A percentile compares a stretch with the other conserved stretches of the same genome.
phyloP scores from a whole-genome alignment of 192 early-diverging fungal genomes.

The Podila epicladia region DNA sequence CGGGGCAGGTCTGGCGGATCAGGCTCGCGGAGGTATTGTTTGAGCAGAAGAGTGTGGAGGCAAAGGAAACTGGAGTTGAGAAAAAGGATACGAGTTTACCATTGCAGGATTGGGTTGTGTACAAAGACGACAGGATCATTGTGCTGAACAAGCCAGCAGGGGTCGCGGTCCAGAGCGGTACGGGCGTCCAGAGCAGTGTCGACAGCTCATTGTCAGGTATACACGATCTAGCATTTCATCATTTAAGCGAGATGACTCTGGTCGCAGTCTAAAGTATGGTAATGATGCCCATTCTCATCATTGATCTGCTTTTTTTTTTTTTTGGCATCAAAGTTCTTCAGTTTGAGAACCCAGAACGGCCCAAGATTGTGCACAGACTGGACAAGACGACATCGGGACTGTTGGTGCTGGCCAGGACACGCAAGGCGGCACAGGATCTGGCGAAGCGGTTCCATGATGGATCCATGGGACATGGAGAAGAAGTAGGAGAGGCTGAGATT shows the following conservation, averaged over 20 bases:
- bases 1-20: slow-evolving; percentile 30
- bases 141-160: slow-evolving; percentile 28
- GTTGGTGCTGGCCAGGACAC: slow-evolving; percentile 31
- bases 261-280: too few relatives aligned
- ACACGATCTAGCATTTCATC: not conserved
- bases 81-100: not conserved
- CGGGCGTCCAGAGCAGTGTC: slow-evolving; percentile 8
- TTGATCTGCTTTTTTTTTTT: too few relatives aligned
- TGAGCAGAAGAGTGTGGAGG: too few relatives aligned
- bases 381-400: slow-evolving; percentile 31
- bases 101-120: slow-evolving; percentile 25
- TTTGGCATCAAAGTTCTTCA: not conserved
- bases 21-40: too few relatives aligned
- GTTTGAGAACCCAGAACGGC: slow-evolving; percentile 10
- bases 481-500: not conserved
- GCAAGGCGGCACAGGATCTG: slow-evolving; percentile 35
- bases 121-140: slow-evolving; percentile 24
- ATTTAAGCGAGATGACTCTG: too few relatives aligned
- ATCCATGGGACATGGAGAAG: not conserved
- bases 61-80: too few relatives aligned
- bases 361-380: slow-evolving; percentile 27
- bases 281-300: too few relatives aligned
- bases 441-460: slow-evolving; percentile 19
- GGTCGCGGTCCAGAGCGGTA: slow-evolving; percentile 26
- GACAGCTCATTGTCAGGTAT: slow-evolving; percentile 23